Base-by-base conservation (phyloP, 2,329 filamentous ascomycete genomes). In the Fusarium tjaetaba region DNA sequence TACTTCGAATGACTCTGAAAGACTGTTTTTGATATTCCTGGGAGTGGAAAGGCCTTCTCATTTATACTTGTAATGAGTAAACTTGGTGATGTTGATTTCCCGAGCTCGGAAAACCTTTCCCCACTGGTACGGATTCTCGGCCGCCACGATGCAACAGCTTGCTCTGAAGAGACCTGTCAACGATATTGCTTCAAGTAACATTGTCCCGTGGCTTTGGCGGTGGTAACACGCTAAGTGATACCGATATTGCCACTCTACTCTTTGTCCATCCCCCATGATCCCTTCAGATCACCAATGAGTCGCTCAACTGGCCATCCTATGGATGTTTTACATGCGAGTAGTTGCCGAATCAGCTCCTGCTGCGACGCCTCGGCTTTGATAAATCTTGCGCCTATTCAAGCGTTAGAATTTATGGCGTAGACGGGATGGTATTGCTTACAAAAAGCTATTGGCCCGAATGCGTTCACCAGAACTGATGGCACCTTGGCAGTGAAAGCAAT, bases 361-460 rank as follows among this genome's bases (percentile, higher is more conserved):
- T 76, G 78, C 4, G 79, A 70, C 9, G 73, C 55, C 20, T 79
- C 70, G 1, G 46, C 30, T 14, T 59, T 72, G 34, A 85, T 77
- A 34, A 78, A 81, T 61, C 72, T 80, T 34, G 78, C 80, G 39
- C 81, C 83, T 79, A 26, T 3, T 20, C 22, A 4, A 11, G 18
- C 22, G 55, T 74, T 7, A 75, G 51, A 7, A 20, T 45, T 4
- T 1, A 20, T n/a, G 28, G n/a, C 3, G 20, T 10, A 18, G 14
- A 38, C 6, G 20, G 26, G 24, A 9, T 14, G 10, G 11, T 10
- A 32, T 28, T 7, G 78, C 82, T 76, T 72, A 86, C 85, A 86
- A 58, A 83, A 86, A 4, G 82, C 79, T 34, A 87, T 85, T 20
- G 85, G 85, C 0, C 85, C 86, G 71, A 87, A 87, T 7, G 84